Percentiles rank a stretch among this genome's conserved stretches.
Evolutionary conservation across 805 yeast genomes (phyloP).

Genomic region (Komagataella pseudopastoris): DNA sequence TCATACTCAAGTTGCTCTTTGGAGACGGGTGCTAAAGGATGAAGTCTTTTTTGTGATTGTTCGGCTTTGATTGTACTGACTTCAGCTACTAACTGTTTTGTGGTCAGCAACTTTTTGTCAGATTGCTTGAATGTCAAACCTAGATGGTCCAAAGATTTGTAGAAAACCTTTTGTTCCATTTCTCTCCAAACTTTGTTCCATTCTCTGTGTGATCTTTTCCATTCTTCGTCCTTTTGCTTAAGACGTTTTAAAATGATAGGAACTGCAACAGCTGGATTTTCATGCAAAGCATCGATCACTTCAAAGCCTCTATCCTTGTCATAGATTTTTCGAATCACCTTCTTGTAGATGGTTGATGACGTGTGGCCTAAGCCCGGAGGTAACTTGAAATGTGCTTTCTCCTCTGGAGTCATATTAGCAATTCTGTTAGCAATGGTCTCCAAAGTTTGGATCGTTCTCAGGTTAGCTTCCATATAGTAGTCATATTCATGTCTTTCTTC

Average conservation of each 20-base stretch:
- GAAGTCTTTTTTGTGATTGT: slow-evolving; percentile 73
- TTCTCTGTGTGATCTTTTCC: slow-evolving; percentile 96
- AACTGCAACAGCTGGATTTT: slow-evolving; percentile 88
- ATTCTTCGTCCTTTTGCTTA: slow-evolving; percentile 96
- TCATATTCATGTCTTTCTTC: slow-evolving; percentile 98
- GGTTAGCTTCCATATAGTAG: slow-evolving; percentile 86
- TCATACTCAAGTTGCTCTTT: slow-evolving; percentile 48
- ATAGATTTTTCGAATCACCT: slow-evolving; percentile 83
- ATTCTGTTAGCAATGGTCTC: slow-evolving; percentile 92
- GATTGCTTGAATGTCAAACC: slow-evolving; percentile 96
- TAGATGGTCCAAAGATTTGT: slow-evolving; percentile 86
- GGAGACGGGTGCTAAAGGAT: slow-evolving; percentile 81
- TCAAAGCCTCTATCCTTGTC: slow-evolving; percentile 93
- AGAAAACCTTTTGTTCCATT: slow-evolving; percentile 88
- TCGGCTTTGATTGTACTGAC: slow-evolving; percentile 87
- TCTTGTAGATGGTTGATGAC: slow-evolving; percentile 82
- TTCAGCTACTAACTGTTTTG: slow-evolving; percentile 83
- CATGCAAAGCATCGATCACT: slow-evolving; percentile 91
- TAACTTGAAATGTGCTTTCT: slow-evolving; percentile 70
- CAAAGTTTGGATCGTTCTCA: slow-evolving; percentile 87
- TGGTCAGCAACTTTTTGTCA: slow-evolving; percentile 82
- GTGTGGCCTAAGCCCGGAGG: slow-evolving; percentile 93
- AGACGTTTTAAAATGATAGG: slow-evolving; percentile 86
- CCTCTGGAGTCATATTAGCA: slow-evolving; percentile 86
- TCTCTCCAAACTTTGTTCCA: slow-evolving; percentile 99